These are phyloP conservation scores for Alternaria dauci DNA, from an alignment of 2,329 filamentous ascomycete species.

Conservation along the genomic window DNA sequence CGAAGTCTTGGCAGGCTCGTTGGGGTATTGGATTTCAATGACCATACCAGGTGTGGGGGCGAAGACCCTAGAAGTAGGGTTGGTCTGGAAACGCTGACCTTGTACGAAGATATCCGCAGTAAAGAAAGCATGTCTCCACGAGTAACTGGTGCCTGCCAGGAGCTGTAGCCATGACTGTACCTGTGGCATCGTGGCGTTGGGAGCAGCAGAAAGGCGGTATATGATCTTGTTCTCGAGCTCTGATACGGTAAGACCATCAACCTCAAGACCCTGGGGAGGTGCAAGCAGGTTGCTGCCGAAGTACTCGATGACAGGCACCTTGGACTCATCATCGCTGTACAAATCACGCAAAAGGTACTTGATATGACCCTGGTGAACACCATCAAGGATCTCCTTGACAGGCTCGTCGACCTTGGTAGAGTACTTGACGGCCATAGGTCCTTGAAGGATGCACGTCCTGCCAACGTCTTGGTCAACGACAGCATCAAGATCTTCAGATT, in stretches of 20 bases:
- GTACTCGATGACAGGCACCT: constrained; percentile 89
- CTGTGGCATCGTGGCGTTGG: constrained; percentile 77
- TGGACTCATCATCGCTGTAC: constrained; percentile 75
- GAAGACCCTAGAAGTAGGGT: constrained; percentile 92
- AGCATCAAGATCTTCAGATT: constrained; percentile 95
- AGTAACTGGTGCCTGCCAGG: constrained; percentile 83
- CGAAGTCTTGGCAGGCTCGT: constrained; percentile 81
- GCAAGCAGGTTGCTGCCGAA: constrained; percentile 89
- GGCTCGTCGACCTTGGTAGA: constrained; percentile 91
- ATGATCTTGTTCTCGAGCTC: constrained; percentile 81
- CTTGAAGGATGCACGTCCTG: constrained; percentile 94
- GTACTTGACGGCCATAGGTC: constrained; percentile 90
- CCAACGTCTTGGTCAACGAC: constrained; percentile 96
- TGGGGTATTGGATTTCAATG: constrained; percentile 84
- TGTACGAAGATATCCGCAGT: constrained; percentile 93
- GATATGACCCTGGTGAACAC: constrained; percentile 90
- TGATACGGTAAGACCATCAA: constrained; percentile 85
- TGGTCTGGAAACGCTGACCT: constrained; percentile 95
- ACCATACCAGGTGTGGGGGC: constrained; percentile 85
- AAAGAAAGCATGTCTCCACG: constrained; percentile 94
- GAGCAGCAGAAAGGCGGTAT: constrained; percentile 81
- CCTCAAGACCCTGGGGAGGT: constrained; percentile 69
- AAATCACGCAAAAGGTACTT: constrained; percentile 78
- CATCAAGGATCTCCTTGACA: constrained; percentile 91
- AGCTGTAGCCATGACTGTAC: constrained; percentile 86